Base-by-base conservation (phyloP, 805 yeast species). In the Suhomyces pyralidae region DNA sequence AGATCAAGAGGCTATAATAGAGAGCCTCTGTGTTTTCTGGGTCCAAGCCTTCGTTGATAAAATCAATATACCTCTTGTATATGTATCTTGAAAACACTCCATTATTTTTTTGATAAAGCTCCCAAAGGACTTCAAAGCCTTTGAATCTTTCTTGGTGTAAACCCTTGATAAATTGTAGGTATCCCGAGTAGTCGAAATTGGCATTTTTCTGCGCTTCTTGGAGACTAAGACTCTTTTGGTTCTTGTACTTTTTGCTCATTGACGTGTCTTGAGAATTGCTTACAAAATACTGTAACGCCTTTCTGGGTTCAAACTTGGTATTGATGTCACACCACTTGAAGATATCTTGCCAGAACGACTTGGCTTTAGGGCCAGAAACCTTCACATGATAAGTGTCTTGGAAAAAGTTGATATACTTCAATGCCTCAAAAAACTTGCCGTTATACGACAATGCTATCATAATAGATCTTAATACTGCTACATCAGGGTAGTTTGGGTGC, bases 111-210 rank as follows among this genome's bases (percentile, higher is more conserved):
- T 58, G 61, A 60, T 66, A 72, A 34, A 74, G 62, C n/a, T 56
- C 52, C 79, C 78, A 75, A 14, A 74, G 57, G 48, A 70, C 68
- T 15, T 58, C 49, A 45, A 73, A 58, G 9, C 67, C 59, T 2
- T 61, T 62, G 5, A 48, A 42, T 51, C 80, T 60, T 48, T 62
- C 66, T n/a, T 51, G 38, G 24, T 59, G 55, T 30, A 74, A 55
- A 17, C 61, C 64, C 2, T 61, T 52, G 7, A 63, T 47, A 46
- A 62, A 72, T 30, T 50, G 60, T 54, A 73, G 57, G 58, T 61
- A 75, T 4, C 71, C 68, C 53, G 72, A 73, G 55, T 72, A 72
- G 55, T 75, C 76, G 51, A 75, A 75, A 45, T 71, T 63, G 2
- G 65, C 69, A 52, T 68, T 60, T 40, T 64, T 59, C 48, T 68